Conservation (phyloP, 208 protist species). For the Trypanosoma theileri region DNA sequence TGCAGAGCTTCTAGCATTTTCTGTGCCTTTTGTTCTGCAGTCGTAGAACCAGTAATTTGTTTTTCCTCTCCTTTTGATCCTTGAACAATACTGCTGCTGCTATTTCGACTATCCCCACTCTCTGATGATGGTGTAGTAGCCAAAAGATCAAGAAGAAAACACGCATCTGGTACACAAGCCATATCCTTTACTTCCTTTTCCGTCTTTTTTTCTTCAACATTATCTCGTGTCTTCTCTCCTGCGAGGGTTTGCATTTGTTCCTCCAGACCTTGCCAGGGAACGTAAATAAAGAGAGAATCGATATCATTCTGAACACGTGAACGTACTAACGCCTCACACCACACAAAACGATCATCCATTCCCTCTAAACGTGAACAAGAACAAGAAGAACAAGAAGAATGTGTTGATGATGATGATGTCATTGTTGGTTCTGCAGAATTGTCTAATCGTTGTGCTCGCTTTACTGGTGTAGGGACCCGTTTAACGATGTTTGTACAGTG, state of each 20-base stretch:
- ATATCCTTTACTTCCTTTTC: slow-evolving; percentile 3
- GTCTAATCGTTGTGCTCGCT: not conserved
- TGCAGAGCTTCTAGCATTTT: slow-evolving; percentile 51
- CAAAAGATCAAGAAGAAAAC: slow-evolving; percentile 33
- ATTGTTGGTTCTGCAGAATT: not conserved
- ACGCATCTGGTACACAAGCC: slow-evolving; percentile 19
- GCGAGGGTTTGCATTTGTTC: slow-evolving; percentile 42
- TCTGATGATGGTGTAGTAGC: slow-evolving; percentile 7
- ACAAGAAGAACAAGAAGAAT: not conserved
- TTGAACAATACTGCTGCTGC: not conserved
- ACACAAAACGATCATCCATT: slow-evolving; percentile 17
- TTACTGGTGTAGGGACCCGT: slow-evolving; percentile 24
- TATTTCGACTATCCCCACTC: not conserved
- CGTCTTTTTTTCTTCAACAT: not conserved
- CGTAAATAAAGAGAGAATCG: slow-evolving; percentile 65
- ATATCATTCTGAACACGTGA: slow-evolving; percentile 66
- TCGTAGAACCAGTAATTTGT: slow-evolving; percentile 16
- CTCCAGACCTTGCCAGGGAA: slow-evolving; percentile 73
- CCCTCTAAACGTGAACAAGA: slow-evolving; percentile 1
- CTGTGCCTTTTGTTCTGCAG: slow-evolving; percentile 34
- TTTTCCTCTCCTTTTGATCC: not conserved
- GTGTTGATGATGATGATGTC: not conserved
- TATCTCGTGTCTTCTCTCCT: slow-evolving; percentile 9
- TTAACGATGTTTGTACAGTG: slow-evolving; percentile 37
- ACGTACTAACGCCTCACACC: slow-evolving; percentile 52